Percentiles rank a stretch among this genome's conserved stretches.
Conservation (phyloP, 495 filamentous ascomycete genomes). For the Penicillium verhagenii region DNA sequence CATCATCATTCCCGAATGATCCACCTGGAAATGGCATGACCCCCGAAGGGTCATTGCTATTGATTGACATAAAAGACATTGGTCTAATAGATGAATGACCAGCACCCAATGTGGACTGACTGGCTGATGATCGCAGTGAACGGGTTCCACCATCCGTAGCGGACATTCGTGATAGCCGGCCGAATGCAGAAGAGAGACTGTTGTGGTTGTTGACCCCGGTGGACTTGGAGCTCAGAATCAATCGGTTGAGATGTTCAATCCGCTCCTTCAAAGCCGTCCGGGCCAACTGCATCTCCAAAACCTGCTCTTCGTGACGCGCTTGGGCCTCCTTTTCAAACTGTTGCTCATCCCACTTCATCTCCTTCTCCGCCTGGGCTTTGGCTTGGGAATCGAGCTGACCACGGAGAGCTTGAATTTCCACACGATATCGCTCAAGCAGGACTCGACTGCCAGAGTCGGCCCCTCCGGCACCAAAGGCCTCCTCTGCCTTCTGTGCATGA, state of each 20-base stretch:
- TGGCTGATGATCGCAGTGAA: conserved; percentile 70
- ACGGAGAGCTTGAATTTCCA: conserved; percentile 86
- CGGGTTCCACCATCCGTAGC: conserved; percentile 44
- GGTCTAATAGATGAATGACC: conserved; percentile 58
- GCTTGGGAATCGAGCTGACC: conserved; percentile 76
- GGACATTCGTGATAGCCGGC: conserved; percentile 65
- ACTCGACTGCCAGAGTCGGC: conserved; percentile 82
- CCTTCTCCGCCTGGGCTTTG: conserved; percentile 67
- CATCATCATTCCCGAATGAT: conserved; percentile 51
- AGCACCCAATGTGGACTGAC: conserved; percentile 62
- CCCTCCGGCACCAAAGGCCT: conserved; percentile 67
- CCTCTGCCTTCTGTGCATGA: conserved; percentile 93
- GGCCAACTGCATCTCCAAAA: conserved; percentile 96
- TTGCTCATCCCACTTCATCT: conserved; percentile 64
- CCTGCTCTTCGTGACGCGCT: conserved; percentile 90
- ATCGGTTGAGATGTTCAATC: conserved; percentile 93
- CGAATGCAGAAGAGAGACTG: conserved; percentile 70
- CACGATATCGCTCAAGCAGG: conserved; percentile 86
- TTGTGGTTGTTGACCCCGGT: conserved; percentile 82
- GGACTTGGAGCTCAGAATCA: conserved; percentile 94
- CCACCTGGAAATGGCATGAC: conserved; percentile 34
- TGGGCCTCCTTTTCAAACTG: conserved; percentile 78
- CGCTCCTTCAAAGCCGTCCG: conserved; percentile 94
- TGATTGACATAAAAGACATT: conserved; percentile 62
- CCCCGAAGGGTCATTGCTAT: conserved; percentile 42